Conservation (phyloP, 2,329 filamentous ascomycete species). For the Trichoderma oligosporum region DNA sequence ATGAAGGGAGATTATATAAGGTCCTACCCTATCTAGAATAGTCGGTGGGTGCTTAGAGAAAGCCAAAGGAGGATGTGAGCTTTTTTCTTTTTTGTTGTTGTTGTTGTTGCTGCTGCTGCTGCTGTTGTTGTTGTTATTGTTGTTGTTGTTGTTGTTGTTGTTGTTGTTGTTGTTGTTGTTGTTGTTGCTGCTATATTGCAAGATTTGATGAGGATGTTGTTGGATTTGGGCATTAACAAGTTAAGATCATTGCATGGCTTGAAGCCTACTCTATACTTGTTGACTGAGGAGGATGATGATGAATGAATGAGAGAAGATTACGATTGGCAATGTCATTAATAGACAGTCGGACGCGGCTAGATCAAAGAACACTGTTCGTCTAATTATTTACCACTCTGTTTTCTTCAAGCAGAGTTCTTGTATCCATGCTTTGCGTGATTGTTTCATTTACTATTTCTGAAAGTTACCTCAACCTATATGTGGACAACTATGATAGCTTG, state of each 20-base stretch:
- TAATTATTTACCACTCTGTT: not conserved
- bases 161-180: no score
- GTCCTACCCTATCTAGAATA: conserved; percentile 5
- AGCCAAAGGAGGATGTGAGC: not conserved
- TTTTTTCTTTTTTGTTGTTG: not conserved
- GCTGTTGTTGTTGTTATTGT: no score
- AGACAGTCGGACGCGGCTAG: conserved; percentile 25
- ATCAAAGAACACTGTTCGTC: conserved; percentile 13
- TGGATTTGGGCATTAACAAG: conserved; percentile 11
- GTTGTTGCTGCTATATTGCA: conserved; percentile 7
- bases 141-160: no score
- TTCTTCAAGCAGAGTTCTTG: not conserved
- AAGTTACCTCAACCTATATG: no score
- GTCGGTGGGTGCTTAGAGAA: not conserved
- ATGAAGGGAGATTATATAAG: conserved; percentile 5
- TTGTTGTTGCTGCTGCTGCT: no score
- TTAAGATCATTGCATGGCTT: conserved; percentile 1
- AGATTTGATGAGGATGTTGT: conserved; percentile 5
- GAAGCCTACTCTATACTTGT: conserved; percentile 5
- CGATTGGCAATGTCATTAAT: conserved; percentile 24
- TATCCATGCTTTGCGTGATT: not conserved
- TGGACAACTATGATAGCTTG: no score
- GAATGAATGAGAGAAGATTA: conserved; percentile 20
- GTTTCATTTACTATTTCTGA: not conserved
- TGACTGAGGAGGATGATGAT: conserved; percentile 20